Evolutionary conservation across 179 eudicot species (phyloP), one percentile per base, ranked within the genome.

Genomic region (Gypsophila paniculata): DNA sequence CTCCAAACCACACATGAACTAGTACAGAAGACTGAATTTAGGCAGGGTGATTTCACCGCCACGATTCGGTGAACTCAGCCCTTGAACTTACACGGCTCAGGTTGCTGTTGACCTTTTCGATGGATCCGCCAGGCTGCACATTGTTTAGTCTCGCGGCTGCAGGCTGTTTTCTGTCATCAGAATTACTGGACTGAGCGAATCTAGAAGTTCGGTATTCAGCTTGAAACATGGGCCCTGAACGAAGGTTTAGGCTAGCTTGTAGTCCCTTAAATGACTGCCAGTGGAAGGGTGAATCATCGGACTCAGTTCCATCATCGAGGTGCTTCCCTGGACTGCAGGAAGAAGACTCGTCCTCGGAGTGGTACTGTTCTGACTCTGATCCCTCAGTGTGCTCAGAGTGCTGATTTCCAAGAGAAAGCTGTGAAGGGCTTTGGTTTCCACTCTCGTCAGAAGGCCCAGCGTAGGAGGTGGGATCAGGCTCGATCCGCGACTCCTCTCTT

Each of bases 391-490:
- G 75, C 22, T 78, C 83, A 29, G 53, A 48, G 2, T 76, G 69
- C 6, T 48, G 62, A 18, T 73, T 74, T 65, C 72, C 80, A 52
- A 76, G 73, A 46, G 80, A 74, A 57, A 74, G 75, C 61, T 78
- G 80, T 42, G 86, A 81, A 2, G 86, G 86, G 73, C 84, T 83
- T 70, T 81, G 82, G 69, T 71, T 80, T 4, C 82, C 84, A 9
- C 86, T 83, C 61, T 76, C 86, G 53, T 83, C 82, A 34, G 86
- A 76, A 0, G 86, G 84, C 48, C 72, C 79, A 2, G 73, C 74
- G 36, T 80, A 81, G 3, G 86, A 80, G 19, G 78, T 67, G 15
- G 76, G 74, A 66, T 67, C 51, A 8, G 78, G 75, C 19, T 74
- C 74, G 49, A 71, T 57, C 44, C 65, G 73, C 17, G 82, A 79